Conservation (phyloP, 208 protist genomes). For the Leishmania arabica region DNA sequence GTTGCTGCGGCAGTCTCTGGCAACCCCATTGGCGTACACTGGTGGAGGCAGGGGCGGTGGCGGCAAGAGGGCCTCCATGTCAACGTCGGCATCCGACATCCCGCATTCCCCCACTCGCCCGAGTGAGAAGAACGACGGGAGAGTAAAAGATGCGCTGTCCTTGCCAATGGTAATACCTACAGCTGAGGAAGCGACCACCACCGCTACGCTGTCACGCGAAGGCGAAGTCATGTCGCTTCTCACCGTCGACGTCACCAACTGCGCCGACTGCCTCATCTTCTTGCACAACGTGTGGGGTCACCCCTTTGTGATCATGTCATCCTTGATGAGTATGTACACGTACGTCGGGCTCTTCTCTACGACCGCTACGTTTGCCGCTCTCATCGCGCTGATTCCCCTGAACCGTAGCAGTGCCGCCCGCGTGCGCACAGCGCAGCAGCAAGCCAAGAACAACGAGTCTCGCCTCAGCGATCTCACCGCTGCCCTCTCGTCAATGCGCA, state of each 20-base stretch:
- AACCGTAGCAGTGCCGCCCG: conserved; percentile 47
- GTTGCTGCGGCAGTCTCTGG: conserved; percentile 55
- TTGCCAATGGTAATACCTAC: conserved; percentile 6
- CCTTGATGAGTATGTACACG: conserved; percentile 66
- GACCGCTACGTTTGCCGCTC: conserved; percentile 45
- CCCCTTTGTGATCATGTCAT: conserved; percentile 59
- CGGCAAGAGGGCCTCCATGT: not conserved
- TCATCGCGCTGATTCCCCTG: conserved; percentile 59
- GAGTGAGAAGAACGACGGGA: conserved; percentile 16
- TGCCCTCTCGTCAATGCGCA: conserved; percentile 69
- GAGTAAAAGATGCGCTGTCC: conserved; percentile 7
- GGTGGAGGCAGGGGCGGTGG: conserved; percentile 1
- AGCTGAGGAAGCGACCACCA: conserved; percentile 6
- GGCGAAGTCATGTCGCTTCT: conserved; percentile 63
- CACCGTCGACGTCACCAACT: conserved; percentile 65
- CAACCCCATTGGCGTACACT: conserved; percentile 42
- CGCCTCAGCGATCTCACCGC: conserved; percentile 64
- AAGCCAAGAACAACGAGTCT: conserved; percentile 45
- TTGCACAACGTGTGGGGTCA: conserved; percentile 80
- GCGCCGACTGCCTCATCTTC: conserved; percentile 64
- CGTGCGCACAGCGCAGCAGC: conserved; percentile 60
- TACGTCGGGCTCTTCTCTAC: conserved; percentile 71
- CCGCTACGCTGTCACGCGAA: conserved; percentile 36
- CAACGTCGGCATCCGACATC: conserved; percentile 2
- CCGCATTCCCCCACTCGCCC: conserved; percentile 7